Evolutionary conservation across 2,329 filamentous ascomycete species (phyloP), one percentile per base, ranked within the genome.

Genomic region (Neoarthrinium moseri): DNA sequence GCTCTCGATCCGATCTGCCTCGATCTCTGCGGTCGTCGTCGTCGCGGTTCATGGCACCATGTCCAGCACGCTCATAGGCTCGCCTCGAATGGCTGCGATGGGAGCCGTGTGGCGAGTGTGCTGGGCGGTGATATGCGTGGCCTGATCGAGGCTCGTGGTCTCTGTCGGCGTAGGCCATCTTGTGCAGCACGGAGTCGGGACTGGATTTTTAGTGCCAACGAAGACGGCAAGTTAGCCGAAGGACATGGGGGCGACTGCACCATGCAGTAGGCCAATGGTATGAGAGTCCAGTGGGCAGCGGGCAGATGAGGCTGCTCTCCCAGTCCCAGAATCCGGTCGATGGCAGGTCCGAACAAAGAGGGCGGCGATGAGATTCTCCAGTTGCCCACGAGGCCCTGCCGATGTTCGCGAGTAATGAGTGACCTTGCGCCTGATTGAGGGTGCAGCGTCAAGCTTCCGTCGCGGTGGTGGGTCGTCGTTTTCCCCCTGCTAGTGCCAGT

Each of bases 1-100:
- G 52, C 35, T 53, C 49, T 46, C 53, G 52, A 43, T 60, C 54
- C 60, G 63, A 55, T 49, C 62, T 62, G 55, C 63, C 57, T 59
- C 60, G 61, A 55, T 66, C 62, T 60, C 58, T 59, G 56, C 55
- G 61, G 45, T 65, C 61, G 56, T 61, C 57, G 53, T 54, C 58
- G 64, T 70, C 66, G 62, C 68, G 62, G 64, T 66, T 65, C 65
- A 71, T 68, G 52, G 64, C 64, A 65, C 59, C 66, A 66, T 70
- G 57, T 60, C 63, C 64, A 57, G 57, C 55, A 51, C 47, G 39
- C 43, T 45, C 41, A 32, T 44, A 21, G 18, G 21, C 26, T 11
- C 29, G 32, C 22, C 48, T 50, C 32, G 46, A 47, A 47, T 51
- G 51, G 49, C 51, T 52, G 42, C 41, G 47, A 43, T 52, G 42